A percentile compares a stretch with the other conserved stretches of the same genome.
phyloP scores from a whole-genome alignment of 139 green algal genomes.

The Limnomonas spitsbergensis region DNA sequence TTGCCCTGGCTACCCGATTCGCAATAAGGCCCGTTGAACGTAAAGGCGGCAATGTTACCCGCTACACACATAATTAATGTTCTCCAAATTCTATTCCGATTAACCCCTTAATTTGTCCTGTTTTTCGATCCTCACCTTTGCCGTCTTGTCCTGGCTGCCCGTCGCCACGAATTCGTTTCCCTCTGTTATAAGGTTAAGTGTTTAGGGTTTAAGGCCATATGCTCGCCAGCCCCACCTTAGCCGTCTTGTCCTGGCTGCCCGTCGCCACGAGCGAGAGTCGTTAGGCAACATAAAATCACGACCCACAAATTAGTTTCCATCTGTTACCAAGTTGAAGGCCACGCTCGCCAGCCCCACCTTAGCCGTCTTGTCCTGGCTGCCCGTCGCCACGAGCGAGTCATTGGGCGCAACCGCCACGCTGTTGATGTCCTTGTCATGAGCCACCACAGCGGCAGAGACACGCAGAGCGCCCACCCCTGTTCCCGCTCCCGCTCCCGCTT shows the following conservation, averaged over 20 bases:
- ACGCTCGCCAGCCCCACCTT: too few relatives aligned
- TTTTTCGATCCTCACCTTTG: background rate
- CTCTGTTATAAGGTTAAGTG: background rate
- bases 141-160: background rate
- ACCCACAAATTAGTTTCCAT: too few relatives aligned
- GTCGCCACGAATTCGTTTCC: background rate
- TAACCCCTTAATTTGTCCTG: too few relatives aligned
- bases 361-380: slow-evolving; percentile 54
- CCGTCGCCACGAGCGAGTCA: slow-evolving; percentile 67
- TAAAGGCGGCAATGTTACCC: too few relatives aligned
- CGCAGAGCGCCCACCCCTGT: slow-evolving; percentile 31
- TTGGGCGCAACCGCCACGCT: slow-evolving; percentile 82
- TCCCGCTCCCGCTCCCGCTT: background rate
- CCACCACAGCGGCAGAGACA: slow-evolving; percentile 71
- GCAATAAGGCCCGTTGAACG: too few relatives aligned
- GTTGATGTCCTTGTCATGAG: slow-evolving; percentile 98
- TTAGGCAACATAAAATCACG: too few relatives aligned
- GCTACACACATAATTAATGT: too few relatives aligned
- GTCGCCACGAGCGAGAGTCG: background rate
- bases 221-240: background rate
- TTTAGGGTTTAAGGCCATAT: background rate
- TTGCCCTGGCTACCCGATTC: too few relatives aligned
- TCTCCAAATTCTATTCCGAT: too few relatives aligned
- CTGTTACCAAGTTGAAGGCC: too few relatives aligned
- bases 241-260: background rate